Percentiles rank a stretch among this genome's conserved stretches.
These are phyloP conservation scores for Chamaecyparis obtusa DNA, from an alignment of 75 land plant genomes.

Conservation along the genomic window DNA sequence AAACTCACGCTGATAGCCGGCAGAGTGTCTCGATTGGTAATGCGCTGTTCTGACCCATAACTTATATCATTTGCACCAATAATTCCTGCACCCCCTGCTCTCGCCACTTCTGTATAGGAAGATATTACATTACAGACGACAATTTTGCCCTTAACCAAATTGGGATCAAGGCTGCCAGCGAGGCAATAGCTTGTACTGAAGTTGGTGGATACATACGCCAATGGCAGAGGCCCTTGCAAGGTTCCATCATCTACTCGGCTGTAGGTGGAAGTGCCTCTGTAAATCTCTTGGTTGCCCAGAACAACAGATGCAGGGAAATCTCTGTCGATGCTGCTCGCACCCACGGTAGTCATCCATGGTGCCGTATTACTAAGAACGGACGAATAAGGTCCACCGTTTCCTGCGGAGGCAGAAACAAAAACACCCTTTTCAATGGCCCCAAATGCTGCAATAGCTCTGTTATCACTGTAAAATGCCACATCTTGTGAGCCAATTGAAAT, in stretches of 20 bases:
- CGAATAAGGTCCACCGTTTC: constrained; percentile 17
- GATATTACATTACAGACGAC: neutral
- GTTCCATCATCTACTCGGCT: neutral
- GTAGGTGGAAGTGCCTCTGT: constrained; percentile 15
- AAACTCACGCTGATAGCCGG: constrained; percentile 18
- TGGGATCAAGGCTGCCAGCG: neutral
- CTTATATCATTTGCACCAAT: constrained; percentile 18
- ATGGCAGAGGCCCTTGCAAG: neutral
- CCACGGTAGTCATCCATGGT: constrained; percentile 30
- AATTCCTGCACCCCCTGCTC: neutral
- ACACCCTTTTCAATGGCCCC: constrained; percentile 14
- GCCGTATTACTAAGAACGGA: constrained; percentile 13
- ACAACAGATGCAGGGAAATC: constrained; percentile 14
- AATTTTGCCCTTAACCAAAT: neutral
- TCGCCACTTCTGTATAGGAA: neutral
- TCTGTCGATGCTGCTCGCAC: constrained; percentile 25
- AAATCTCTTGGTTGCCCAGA: neutral
- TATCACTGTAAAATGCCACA: neutral
- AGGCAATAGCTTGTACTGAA: neutral
- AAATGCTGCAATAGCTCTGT: constrained; percentile 18
- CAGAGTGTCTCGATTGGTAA: neutral
- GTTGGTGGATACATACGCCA: neutral
- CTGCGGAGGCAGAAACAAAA: constrained; percentile 12
- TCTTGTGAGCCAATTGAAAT: neutral
- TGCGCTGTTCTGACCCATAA: neutral